Evolutionary conservation across 495 filamentous ascomycete genomes (phyloP).

Genomic region (Lophiotrema nucula): DNA sequence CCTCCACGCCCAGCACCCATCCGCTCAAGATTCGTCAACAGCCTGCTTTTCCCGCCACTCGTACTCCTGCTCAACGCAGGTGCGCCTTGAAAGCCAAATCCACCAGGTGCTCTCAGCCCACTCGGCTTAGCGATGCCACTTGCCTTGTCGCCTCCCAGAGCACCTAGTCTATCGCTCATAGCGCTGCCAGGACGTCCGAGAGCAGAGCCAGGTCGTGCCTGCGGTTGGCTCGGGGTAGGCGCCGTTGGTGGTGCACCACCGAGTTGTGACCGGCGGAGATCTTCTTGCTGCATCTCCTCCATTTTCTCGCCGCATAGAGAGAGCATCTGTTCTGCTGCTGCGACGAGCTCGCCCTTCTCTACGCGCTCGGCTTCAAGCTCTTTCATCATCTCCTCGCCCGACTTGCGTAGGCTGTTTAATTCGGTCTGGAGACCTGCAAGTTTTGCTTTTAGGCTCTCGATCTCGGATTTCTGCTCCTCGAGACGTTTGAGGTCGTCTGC

Average conservation of each 20-base stretch:
- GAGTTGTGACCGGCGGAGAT: slow-evolving; percentile 6
- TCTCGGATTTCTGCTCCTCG: slow-evolving; percentile 52
- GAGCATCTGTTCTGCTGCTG: slow-evolving; percentile 86
- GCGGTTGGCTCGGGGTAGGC: background rate
- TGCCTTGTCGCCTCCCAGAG: slow-evolving; percentile 3
- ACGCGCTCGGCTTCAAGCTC: slow-evolving; percentile 75
- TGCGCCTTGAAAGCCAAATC: slow-evolving; percentile 15
- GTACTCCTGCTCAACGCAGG: slow-evolving; percentile 15
- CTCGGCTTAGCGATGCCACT: slow-evolving; percentile 22
- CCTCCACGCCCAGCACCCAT: slow-evolving; percentile 24
- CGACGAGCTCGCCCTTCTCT: slow-evolving; percentile 93
- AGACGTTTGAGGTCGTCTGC: slow-evolving; percentile 47
- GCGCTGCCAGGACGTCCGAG: slow-evolving; percentile 18
- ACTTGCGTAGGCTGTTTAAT: slow-evolving; percentile 60
- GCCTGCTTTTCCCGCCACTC: slow-evolving; percentile 28
- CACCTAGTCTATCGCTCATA: slow-evolving; percentile 14
- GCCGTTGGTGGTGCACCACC: slow-evolving; percentile 10
- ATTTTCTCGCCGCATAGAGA: slow-evolving; percentile 41
- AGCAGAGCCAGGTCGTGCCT: slow-evolving; percentile 13
- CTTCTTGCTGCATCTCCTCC: slow-evolving; percentile 28
- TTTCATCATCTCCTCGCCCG: slow-evolving; percentile 61
- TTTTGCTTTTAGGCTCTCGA: slow-evolving; percentile 55
- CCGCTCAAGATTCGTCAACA: slow-evolving; percentile 33
- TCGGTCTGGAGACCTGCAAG: slow-evolving; percentile 70
- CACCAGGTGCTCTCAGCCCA: slow-evolving; percentile 26